These are phyloP conservation scores for Aspergillus nidulans DNA, from an alignment of 495 filamentous ascomycete species.

Conservation along the genomic window DNA sequence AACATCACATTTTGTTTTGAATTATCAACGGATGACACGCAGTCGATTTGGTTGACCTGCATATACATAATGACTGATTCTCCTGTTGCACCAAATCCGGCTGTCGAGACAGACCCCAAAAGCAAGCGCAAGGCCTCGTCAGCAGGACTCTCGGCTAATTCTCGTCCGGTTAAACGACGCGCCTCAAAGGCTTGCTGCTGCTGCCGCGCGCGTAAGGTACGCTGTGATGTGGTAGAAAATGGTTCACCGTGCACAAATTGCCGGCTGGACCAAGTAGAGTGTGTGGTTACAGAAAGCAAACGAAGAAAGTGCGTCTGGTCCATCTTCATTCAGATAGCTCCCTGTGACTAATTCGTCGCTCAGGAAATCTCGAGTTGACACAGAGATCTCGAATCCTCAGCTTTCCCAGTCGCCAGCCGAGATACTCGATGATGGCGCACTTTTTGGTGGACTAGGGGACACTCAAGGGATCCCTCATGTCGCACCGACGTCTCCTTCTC, in stretches of 20 bases:
- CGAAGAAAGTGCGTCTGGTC: constrained; percentile 60
- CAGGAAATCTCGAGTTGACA: constrained; percentile 45
- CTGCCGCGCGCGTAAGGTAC: constrained; percentile 84
- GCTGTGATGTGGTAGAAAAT: constrained; percentile 88
- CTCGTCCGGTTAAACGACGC: constrained; percentile 68
- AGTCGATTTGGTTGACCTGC: neutral
- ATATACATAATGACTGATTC: constrained; percentile 24
- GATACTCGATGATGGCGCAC: constrained; percentile 30
- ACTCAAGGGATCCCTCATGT: constrained; percentile 29
- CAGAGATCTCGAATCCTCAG: constrained; percentile 26
- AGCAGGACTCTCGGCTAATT: constrained; percentile 34
- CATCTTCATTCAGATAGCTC: neutral
- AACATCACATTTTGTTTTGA: constrained; percentile 15
- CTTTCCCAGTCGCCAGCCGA: constrained; percentile 37
- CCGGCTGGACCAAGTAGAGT: constrained; percentile 81
- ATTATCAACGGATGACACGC: constrained; percentile 10
- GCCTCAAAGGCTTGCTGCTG: constrained; percentile 85
- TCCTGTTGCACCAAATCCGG: constrained; percentile 21
- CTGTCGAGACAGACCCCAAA: constrained; percentile 31
- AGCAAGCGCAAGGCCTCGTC: constrained; percentile 43
- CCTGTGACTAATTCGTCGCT: too few species aligned
- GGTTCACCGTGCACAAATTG: constrained; percentile 88
- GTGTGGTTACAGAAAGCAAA: constrained; percentile 85
- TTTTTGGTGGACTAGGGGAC: constrained; percentile 28
- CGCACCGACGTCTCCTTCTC: constrained; percentile 37